Conservation (phyloP, 169 alveolate species). For the Plasmodium sp. region DNA sequence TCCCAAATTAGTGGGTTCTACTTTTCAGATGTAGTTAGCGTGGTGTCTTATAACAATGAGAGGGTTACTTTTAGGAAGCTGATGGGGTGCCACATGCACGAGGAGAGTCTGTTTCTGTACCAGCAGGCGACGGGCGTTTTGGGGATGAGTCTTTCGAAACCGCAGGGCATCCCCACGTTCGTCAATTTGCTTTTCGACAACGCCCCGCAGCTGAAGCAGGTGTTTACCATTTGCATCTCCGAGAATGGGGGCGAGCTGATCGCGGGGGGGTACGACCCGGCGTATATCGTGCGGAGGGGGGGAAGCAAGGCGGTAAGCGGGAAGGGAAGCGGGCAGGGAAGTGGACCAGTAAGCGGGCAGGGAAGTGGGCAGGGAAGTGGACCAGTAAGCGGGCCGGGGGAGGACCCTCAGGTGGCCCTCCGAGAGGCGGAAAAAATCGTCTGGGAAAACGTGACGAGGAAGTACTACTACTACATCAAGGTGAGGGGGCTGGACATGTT, state of each 20-base stretch:
- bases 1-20: conserved; percentile 77
- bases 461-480: conserved; percentile 44
- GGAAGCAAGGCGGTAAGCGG: not conserved
- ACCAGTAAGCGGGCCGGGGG: too few relatives aligned
- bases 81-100: conserved; percentile 77
- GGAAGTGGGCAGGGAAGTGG: not conserved
- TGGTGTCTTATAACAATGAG: conserved; percentile 50
- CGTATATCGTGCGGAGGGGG: not conserved
- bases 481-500: conserved; percentile 26
- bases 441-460: conserved; percentile 43
- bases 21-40: conserved; percentile 70
- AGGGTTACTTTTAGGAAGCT: conserved; percentile 15
- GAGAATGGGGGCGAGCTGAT: conserved; percentile 82
- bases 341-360: too few relatives aligned
- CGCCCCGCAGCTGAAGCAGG: conserved; percentile 8
- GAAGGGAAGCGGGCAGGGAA: not conserved
- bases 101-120: conserved; percentile 75
- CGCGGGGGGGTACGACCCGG: conserved; percentile 77
- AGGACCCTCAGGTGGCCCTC: not conserved
- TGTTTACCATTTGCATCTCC: conserved; percentile 77
- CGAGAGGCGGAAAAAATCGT: not conserved
- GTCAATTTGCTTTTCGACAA: conserved; percentile 22
- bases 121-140: conserved; percentile 84
- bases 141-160: conserved; percentile 77
- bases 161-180: conserved; percentile 67